Base-by-base conservation (phyloP, 2,329 filamentous ascomycete genomes). In the Ceratocystis alfenasii region DNA sequence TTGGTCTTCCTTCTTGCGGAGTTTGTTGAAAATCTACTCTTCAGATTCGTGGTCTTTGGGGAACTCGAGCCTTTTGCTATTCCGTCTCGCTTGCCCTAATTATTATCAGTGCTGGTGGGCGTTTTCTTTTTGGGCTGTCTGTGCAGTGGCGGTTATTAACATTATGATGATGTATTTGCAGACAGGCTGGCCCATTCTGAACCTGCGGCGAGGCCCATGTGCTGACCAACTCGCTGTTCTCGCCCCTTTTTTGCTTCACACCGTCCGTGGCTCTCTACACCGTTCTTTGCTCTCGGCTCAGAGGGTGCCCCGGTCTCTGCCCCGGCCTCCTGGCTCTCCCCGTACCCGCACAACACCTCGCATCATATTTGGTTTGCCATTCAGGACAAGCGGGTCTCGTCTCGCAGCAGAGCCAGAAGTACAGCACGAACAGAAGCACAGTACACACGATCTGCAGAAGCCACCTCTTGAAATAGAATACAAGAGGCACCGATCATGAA, bases 401-500 rank as follows among this genome's bases (percentile, higher is more conserved):
- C 48, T 20, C 8, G 25, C 53, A 57, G 53, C 53, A 41, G 36
- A 41, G 36, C 36, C 36, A 41, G 36, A 41, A 41, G 10, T 41
- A 41, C 36, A 12, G 36, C 36, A 41, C 36, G 36, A 41, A 41
- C 36, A 41, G 36, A 41, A 41, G 36, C 36, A 41, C 36, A 41
- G 36, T 12, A 41, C 36, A 30, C 5, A 30, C 53, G 53, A 57
- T 57, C 53, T 57, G 28, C 53, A 57, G 53, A 28, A 57, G 28
- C 53, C 20, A 53, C 8, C n/a, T 57, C 53, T 57, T 57, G 53
- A 57, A 57, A 57, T 57, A 57, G 53, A 57, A 57, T 8, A 33
- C 25, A 33, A 17, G 30, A 57, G 30, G 53, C 53, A 57, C 25
- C 53, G 53, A 57, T 57, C 53, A 57, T 30, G 22, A 57, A 22